Percentiles rank a stretch among this genome's conserved stretches.
These are phyloP conservation scores for Pelagophyceae sp. DNA, from an alignment of 352 stramenopile genomes.

Conservation along the genomic window DNA sequence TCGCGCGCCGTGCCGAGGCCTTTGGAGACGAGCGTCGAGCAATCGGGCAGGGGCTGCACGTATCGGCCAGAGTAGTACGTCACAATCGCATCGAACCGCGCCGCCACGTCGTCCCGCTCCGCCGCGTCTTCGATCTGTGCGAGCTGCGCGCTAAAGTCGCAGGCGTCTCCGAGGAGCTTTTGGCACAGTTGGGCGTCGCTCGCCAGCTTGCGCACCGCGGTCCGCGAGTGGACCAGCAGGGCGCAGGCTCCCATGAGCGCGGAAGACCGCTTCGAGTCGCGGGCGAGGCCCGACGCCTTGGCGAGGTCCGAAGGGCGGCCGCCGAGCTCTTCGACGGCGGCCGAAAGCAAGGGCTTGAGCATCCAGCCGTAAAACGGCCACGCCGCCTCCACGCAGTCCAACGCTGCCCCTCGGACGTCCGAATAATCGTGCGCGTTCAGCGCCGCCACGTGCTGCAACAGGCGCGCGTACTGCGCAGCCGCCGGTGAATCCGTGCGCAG, in stretches of 20 bases:
- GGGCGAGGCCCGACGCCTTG: neutral
- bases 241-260: neutral
- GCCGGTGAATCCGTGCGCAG: neutral
- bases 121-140: neutral
- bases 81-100: neutral
- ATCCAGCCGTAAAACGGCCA: slow-evolving; percentile 1
- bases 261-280: neutral
- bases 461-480: neutral
- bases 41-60: neutral
- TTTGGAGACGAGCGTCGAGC: neutral
- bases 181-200: neutral
- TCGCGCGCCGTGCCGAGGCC: neutral
- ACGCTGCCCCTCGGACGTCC: neutral
- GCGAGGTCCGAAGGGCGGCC: neutral
- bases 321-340: neutral
- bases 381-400: neutral
- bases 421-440: neutral
- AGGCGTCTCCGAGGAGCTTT: neutral
- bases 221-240: neutral
- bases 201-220: neutral
- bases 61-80: neutral
- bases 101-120: neutral
- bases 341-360: neutral
- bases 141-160: neutral
- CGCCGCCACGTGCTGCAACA: neutral